These are phyloP conservation scores for Marasmius oreades DNA, from an alignment of 1,284 basidiomycete genomes.

Conservation along the genomic window DNA sequence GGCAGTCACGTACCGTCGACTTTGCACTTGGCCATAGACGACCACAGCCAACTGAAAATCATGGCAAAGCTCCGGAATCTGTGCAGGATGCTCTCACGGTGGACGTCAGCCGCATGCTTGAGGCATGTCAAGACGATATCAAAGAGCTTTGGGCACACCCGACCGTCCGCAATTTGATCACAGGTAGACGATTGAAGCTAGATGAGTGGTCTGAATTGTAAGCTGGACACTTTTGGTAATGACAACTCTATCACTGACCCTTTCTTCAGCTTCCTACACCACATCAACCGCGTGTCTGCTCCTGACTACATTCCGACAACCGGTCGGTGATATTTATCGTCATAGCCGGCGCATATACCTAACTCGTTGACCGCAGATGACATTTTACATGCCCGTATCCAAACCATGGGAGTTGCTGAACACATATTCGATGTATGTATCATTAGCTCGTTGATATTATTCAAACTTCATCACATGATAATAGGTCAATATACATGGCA, in stretches of 20 bases:
- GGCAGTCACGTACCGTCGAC: conserved; percentile 66
- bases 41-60: conserved; percentile 25
- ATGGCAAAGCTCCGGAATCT: conserved; percentile 25
- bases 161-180: conserved; percentile 61
- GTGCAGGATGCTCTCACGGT: conserved; percentile 54
- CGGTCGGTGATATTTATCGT: conserved; percentile 35
- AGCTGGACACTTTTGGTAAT: conserved; percentile 29
- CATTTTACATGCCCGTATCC: conserved; percentile 78
- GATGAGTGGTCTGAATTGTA: conserved; percentile 85
- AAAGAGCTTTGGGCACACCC: conserved; percentile 67
- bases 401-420: conserved; percentile 81
- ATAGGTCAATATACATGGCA: conserved; percentile 68
- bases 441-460: background rate
- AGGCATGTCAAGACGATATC: conserved; percentile 58
- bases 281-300: conserved; percentile 66
- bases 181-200: conserved; percentile 64
- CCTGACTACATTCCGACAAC: conserved; percentile 68
- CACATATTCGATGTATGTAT: conserved; percentile 56
- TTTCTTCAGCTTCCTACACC: conserved; percentile 59
- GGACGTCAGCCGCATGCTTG: conserved; percentile 56
- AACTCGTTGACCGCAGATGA: conserved; percentile 50
- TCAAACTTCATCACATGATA: background rate
- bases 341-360: conserved; percentile 28
- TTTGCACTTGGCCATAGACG: conserved; percentile 38
- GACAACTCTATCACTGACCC: conserved; percentile 13